Evolutionary conservation across 176 grass and related monocot genomes (phyloP).

Genomic region (Carex scoparia): DNA sequence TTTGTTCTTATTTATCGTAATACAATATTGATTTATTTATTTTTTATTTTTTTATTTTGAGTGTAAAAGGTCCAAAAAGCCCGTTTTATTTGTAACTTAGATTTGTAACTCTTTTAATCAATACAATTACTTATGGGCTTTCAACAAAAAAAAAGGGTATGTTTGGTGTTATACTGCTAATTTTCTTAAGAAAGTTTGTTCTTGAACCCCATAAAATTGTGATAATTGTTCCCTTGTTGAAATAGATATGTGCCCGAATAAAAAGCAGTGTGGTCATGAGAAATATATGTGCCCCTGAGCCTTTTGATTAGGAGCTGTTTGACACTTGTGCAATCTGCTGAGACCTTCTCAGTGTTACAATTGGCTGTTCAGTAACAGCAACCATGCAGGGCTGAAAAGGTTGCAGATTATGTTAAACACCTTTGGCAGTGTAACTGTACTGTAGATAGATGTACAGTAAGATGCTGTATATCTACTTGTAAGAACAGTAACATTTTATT

Average conservation of each 20-base stretch:
- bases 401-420: not conserved
- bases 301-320: not conserved
- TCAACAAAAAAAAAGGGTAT: too few species aligned
- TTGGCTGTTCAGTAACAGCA: not conserved
- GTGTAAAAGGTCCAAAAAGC: too few species aligned
- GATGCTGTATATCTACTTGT: not conserved
- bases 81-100: too few species aligned
- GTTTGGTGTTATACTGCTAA: not conserved
- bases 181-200: not conserved
- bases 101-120: too few species aligned
- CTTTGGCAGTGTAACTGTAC: not conserved
- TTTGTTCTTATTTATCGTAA: too few species aligned
- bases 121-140: too few species aligned
- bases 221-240: not conserved
- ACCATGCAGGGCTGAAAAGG: not conserved
- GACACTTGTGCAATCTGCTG: not conserved
- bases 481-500: not conserved
- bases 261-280: not conserved
- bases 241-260: not conserved
- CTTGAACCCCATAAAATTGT: not conserved
- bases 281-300: not conserved
- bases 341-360: not conserved
- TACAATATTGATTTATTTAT: too few species aligned
- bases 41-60: too few species aligned
- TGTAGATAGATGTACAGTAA: not conserved